Percentiles rank a stretch among this genome's conserved stretches.
Conservation (phyloP, 2,329 filamentous ascomycete species). For the Xylaria sp. region DNA sequence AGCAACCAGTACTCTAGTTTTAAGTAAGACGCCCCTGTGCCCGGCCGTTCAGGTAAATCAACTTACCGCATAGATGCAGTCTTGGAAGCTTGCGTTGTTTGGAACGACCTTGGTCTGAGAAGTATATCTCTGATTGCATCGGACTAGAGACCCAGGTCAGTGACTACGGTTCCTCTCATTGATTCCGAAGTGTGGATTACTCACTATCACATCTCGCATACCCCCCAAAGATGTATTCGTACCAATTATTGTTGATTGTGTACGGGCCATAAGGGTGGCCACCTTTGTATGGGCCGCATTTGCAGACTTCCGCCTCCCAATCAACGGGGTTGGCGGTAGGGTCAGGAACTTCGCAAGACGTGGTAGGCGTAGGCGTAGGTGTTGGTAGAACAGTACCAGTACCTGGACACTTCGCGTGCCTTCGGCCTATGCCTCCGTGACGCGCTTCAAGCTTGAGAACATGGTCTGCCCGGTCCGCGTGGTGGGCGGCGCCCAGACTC, state of each 20-base stretch:
- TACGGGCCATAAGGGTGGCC: conserved; percentile 6
- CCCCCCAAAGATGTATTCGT: conserved; percentile 8
- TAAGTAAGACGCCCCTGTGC: not conserved
- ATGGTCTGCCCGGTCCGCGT: conserved; percentile 5
- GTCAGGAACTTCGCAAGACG: conserved; percentile 10
- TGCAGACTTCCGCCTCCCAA: conserved; percentile 11
- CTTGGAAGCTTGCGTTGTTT: conserved; percentile 12
- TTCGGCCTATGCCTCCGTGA: not conserved
- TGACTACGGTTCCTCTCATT: not conserved
- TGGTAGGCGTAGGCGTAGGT: conserved; percentile 8
- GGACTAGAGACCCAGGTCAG: not conserved
- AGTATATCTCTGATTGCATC: conserved; percentile 7
- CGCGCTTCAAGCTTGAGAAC: conserved; percentile 6
- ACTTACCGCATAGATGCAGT: conserved; percentile 11
- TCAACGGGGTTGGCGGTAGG: conserved; percentile 14
- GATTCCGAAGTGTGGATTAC: not conserved
- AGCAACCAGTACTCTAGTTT: not conserved
- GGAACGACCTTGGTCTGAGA: conserved; percentile 10
- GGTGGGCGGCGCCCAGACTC: not conserved
- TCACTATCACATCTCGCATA: conserved; percentile 14
- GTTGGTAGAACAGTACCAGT: conserved; percentile 10
- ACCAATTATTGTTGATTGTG: conserved; percentile 15
- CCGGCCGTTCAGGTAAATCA: not conserved
- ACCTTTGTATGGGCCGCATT: conserved; percentile 15
- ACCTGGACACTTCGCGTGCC: conserved; percentile 8